Conservation (phyloP, 257 asterid species). For the Penstemon newberryi region DNA sequence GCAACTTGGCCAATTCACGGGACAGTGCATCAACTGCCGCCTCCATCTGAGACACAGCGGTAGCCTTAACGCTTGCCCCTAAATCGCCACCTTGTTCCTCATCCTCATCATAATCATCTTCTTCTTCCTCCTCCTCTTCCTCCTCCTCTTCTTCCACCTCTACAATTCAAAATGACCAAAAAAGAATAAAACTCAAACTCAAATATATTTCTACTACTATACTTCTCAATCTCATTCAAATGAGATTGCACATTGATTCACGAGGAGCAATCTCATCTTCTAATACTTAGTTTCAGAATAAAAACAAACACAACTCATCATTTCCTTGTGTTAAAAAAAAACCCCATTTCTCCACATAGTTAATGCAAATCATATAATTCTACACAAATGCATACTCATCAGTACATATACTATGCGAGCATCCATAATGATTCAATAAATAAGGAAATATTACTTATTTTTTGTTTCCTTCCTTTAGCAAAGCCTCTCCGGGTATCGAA, state of each 20-base stretch:
- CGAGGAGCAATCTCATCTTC: neutral
- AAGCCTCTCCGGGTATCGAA: slow-evolving; percentile 54
- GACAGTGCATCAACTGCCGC: slow-evolving; percentile 81
- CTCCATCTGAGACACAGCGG: slow-evolving; percentile 72
- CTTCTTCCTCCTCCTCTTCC: slow-evolving; percentile 46
- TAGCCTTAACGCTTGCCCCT: slow-evolving; percentile 49
- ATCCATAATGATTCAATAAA: neutral
- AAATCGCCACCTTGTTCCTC: slow-evolving; percentile 46
- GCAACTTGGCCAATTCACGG: slow-evolving; percentile 79
- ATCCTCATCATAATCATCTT: slow-evolving; percentile 43
- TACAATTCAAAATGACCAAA: slow-evolving; percentile 22
- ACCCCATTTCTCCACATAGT: neutral
- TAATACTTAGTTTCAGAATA: neutral
- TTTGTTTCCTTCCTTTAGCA: slow-evolving; percentile 74
- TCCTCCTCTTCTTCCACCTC: slow-evolving; percentile 49
- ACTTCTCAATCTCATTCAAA: slow-evolving; percentile 1
- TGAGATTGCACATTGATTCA: neutral
- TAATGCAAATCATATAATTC: neutral
- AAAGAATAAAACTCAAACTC: neutral
- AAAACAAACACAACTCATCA: neutral
- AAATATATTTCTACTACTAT: neutral
- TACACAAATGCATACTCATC: neutral
- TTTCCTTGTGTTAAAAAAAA: neutral
- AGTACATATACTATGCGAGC: neutral
- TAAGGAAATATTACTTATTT: slow-evolving; percentile 36